These are phyloP conservation scores for Sporothrix phasma DNA, from an alignment of 2,329 filamentous ascomycete species.

Conservation along the genomic window DNA sequence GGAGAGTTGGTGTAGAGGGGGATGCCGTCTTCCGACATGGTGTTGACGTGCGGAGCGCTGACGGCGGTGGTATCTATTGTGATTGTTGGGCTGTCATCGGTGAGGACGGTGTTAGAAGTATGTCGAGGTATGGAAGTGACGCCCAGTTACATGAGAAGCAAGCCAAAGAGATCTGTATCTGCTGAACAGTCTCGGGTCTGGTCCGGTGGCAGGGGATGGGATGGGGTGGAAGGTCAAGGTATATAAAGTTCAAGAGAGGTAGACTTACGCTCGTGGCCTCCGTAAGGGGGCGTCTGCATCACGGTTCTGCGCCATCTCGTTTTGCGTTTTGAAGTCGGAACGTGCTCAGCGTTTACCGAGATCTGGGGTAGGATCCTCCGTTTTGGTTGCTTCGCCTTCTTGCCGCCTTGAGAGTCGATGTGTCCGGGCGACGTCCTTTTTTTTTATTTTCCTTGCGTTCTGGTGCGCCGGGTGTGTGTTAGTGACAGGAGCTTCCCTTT, in stretches of 20 bases:
- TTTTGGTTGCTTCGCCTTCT: conserved; percentile 10
- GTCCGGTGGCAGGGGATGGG: neutral
- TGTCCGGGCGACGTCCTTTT: neutral
- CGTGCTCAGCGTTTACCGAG: neutral
- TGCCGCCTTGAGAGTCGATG: neutral
- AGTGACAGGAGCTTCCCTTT: neutral
- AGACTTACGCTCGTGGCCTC: conserved; percentile 14
- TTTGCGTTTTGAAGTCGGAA: conserved; percentile 8
- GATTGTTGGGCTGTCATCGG: conserved; percentile 38
- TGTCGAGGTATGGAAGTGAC: neutral
- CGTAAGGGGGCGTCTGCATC: conserved; percentile 10
- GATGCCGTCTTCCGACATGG: conserved; percentile 26
- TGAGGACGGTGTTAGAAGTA: neutral
- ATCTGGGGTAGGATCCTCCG: conserved; percentile 6
- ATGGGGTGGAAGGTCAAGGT: neutral
- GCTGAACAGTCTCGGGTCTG: neutral
- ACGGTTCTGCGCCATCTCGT: conserved; percentile 8
- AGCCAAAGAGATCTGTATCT: neutral
- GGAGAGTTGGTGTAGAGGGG: conserved; percentile 25
- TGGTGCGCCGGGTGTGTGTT: neutral
- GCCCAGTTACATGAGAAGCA: neutral
- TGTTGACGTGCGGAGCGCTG: conserved; percentile 22
- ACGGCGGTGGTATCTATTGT: conserved; percentile 43
- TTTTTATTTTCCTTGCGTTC: neutral
- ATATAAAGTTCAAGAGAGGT: neutral